Conservation (phyloP, 441 rosid genomes). For the Pelargonium fulgidum region DNA sequence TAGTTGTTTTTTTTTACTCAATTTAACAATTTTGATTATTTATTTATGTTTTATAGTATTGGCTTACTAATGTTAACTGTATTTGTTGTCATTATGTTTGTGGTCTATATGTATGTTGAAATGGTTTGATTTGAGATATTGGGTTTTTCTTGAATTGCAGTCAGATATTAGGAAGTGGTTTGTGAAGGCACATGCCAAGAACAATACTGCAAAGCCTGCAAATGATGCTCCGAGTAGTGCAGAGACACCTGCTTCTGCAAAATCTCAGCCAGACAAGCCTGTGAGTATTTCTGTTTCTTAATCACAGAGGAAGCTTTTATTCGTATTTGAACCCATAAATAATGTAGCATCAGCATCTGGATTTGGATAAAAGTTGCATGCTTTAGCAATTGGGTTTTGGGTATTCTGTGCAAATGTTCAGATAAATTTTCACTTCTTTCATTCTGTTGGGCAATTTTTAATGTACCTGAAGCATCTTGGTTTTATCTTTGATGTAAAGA, state of each 20-base stretch:
- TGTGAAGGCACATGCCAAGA: slow-evolving; percentile 8
- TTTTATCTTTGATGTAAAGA: background rate
- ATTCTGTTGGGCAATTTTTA: background rate
- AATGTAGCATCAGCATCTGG: background rate
- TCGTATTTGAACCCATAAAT: background rate
- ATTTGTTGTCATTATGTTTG: background rate
- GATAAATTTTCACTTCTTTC: background rate
- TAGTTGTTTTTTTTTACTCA: background rate
- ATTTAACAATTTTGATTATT: background rate
- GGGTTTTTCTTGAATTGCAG: slow-evolving; percentile 3
- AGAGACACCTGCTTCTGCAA: background rate
- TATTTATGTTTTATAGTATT: background rate
- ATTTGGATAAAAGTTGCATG: background rate
- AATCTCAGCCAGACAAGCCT: background rate
- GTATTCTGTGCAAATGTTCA: background rate
- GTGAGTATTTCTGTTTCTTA: background rate
- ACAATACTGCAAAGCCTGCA: background rate
- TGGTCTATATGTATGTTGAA: background rate
- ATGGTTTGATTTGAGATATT: background rate
- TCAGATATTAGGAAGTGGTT: slow-evolving; percentile 11
- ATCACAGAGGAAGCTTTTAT: background rate
- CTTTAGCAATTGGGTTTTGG: background rate
- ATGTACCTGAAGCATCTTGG: background rate
- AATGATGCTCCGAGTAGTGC: background rate
- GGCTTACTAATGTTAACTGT: background rate